These are phyloP conservation scores for Aspergillus pseudoviridinutans DNA, from an alignment of 2,329 filamentous ascomycete genomes.

Conservation along the genomic window DNA sequence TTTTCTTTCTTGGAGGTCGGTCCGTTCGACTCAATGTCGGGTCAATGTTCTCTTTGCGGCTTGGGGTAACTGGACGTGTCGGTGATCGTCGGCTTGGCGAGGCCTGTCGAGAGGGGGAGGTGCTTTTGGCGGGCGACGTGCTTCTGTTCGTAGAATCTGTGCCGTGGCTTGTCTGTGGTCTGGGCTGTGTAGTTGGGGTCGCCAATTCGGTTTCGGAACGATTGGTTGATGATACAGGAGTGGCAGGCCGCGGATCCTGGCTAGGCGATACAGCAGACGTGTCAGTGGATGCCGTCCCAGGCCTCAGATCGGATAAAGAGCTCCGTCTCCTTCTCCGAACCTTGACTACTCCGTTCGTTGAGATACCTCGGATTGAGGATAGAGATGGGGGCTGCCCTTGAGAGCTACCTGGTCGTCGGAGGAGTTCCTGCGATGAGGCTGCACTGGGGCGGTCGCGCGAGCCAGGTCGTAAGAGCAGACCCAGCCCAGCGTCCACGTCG, in stretches of 20 bases:
- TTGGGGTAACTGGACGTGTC: constrained; percentile 31
- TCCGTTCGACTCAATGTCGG: constrained; percentile 31
- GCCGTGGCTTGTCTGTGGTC: constrained; percentile 27
- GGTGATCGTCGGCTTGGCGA: constrained; percentile 32
- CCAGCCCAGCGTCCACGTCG: constrained; percentile 57
- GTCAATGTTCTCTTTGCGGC: constrained; percentile 40
- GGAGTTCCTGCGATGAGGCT: constrained; percentile 46
- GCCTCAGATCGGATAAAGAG: constrained; percentile 81
- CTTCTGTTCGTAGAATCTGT: constrained; percentile 27
- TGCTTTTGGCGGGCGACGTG: constrained; percentile 29
- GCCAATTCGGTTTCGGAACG: constrained; percentile 24
- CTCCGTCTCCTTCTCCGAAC: constrained; percentile 79
- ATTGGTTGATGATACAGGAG: constrained; percentile 24
- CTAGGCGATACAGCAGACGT: constrained; percentile 37
- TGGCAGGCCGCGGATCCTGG: constrained; percentile 35
- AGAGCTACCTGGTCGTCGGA: constrained; percentile 41
- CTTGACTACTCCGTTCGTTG: constrained; percentile 39
- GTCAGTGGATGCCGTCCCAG: constrained; percentile 59
- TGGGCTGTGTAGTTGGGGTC: constrained; percentile 27
- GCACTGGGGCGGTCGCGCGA: constrained; percentile 54
- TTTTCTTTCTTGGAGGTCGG: constrained; percentile 28
- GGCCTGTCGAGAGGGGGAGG: constrained; percentile 25
- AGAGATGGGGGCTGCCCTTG: constrained; percentile 47
- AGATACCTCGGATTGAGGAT: constrained; percentile 51
- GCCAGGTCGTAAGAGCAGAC: constrained; percentile 48